Evolutionary conservation across 2,329 filamentous ascomycete species (phyloP).

Genomic region (Colletotrichum acutatum): DNA sequence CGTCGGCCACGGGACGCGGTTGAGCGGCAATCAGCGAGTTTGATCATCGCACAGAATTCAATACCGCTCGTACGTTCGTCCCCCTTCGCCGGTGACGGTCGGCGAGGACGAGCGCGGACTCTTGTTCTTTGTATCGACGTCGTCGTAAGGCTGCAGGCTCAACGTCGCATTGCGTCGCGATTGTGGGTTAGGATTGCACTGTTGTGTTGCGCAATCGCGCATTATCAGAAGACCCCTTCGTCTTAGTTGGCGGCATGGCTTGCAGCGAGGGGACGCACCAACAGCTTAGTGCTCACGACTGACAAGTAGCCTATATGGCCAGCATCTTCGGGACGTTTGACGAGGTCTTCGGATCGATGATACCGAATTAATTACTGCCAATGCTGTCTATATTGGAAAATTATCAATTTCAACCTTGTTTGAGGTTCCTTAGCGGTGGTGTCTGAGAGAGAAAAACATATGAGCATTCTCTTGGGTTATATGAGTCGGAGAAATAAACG

Average conservation of each 20-base stretch:
- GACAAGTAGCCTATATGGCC: background rate
- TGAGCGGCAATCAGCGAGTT: background rate
- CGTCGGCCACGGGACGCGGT: background rate
- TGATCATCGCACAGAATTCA: background rate
- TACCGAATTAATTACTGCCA: background rate
- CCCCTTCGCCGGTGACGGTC: background rate
- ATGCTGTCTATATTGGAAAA: background rate
- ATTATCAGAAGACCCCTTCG: background rate
- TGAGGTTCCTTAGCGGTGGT: background rate
- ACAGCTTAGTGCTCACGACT: background rate
- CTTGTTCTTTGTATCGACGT: background rate
- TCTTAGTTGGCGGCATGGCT: background rate
- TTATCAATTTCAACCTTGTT: background rate
- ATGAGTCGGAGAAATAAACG: background rate
- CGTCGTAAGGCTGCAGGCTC: background rate
- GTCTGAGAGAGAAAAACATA: background rate
- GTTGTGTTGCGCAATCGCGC: background rate
- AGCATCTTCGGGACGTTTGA: background rate
- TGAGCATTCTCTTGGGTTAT: background rate
- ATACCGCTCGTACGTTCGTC: slow-evolving; percentile 16
- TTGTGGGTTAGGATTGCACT: background rate
- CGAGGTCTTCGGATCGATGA: background rate
- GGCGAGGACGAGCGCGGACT: background rate
- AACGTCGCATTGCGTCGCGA: background rate
- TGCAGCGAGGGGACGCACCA: background rate